Conservation (phyloP, 371 early-diverging fungal species). For the Apophysomyces sp. region DNA sequence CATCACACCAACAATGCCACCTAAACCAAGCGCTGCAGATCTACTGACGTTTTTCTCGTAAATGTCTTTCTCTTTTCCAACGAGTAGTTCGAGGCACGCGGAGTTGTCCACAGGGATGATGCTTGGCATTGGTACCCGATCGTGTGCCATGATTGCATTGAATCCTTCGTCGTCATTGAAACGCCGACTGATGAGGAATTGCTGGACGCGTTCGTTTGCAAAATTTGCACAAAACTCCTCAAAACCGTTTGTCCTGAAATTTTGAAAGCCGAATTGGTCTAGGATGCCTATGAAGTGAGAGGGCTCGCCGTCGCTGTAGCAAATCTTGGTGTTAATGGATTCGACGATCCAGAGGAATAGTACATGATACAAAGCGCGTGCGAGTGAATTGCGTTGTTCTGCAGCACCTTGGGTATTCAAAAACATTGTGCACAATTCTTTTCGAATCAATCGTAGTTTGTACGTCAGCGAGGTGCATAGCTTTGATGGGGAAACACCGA, state of each 20-base stretch:
- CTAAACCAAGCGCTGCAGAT: constrained; percentile 37
- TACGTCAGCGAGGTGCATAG: constrained; percentile 67
- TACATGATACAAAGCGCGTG: constrained; percentile 72
- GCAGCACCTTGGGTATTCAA: constrained; percentile 65
- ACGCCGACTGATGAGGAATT: constrained; percentile 73
- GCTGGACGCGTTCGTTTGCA: constrained; percentile 78
- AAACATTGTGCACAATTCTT: constrained; percentile 80
- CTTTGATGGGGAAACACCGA: constrained; percentile 65
- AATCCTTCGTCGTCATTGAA: constrained; percentile 48
- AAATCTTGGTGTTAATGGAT: constrained; percentile 71
- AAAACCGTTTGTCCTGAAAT: constrained; percentile 61
- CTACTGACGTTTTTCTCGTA: constrained; percentile 18
- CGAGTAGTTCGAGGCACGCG: constrained; percentile 60
- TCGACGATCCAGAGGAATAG: constrained; percentile 80
- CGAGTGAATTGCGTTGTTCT: constrained; percentile 66
- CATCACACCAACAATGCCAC: constrained; percentile 70
- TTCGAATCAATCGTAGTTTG: constrained; percentile 51
- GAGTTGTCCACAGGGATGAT: constrained; percentile 61
- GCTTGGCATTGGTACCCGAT: constrained; percentile 46
- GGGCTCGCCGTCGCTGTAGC: constrained; percentile 55
- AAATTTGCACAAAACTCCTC: constrained; percentile 86
- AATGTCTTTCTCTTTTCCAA: constrained; percentile 33
- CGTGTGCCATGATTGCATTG: constrained; percentile 22
- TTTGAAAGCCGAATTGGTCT: constrained; percentile 76
- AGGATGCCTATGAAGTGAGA: constrained; percentile 73